Conservation (phyloP, 139 green algal genomes). For the Raphidocelis subcapitata region DNA sequence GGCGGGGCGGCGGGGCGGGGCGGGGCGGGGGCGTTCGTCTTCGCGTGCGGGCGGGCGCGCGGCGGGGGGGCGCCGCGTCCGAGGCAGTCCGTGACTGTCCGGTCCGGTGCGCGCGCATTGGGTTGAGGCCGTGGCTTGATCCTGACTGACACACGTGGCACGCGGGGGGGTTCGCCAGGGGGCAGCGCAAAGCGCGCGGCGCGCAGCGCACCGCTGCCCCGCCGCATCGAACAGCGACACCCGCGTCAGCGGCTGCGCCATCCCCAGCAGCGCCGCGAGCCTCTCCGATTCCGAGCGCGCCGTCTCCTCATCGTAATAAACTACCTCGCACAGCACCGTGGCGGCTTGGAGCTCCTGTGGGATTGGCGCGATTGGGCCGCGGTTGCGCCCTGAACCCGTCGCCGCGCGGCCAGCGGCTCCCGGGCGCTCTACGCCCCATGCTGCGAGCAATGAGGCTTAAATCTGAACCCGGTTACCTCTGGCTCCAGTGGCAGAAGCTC, state of each 20-base stretch:
- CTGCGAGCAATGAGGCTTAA: no score
- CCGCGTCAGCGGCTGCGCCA: background rate
- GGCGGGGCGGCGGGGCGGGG: background rate
- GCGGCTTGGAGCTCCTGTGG: constrained; percentile 16
- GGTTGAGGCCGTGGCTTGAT: background rate
- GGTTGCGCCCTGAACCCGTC: no score
- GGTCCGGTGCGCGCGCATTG: background rate
- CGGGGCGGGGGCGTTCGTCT: no score
- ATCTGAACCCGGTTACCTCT: no score
- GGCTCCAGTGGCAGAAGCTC: no score
- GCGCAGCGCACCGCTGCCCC: constrained; percentile 24
- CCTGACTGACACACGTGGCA: background rate
- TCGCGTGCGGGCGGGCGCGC: no score
- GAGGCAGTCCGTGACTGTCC: no score
- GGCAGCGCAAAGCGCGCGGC: background rate
- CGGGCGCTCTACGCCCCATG: no score
- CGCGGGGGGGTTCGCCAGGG: background rate
- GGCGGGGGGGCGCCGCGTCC: no score
- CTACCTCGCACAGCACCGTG: constrained; percentile 23
- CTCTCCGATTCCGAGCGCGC: background rate
- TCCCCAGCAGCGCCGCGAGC: background rate
- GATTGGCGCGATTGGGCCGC: no score
- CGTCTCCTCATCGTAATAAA: constrained; percentile 11
- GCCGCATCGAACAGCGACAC: constrained; percentile 5
- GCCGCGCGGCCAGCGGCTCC: no score